These are phyloP conservation scores for Pythium sukuiense DNA, from an alignment of 352 stramenopile species.

Conservation along the genomic window DNA sequence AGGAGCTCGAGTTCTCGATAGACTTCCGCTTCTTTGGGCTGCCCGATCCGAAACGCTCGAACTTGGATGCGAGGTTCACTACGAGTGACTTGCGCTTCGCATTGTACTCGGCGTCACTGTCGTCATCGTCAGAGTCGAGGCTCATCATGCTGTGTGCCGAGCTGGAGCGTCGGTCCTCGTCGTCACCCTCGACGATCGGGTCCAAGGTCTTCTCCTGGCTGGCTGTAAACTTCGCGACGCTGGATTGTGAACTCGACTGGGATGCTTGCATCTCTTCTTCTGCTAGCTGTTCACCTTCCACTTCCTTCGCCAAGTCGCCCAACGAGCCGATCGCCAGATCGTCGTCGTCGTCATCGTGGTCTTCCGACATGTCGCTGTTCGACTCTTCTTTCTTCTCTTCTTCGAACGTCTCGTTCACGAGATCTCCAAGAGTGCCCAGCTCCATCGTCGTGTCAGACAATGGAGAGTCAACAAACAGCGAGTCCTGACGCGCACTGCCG, in stretches of 20 bases:
- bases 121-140: slow-evolving; percentile 49
- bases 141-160: slow-evolving; percentile 78
- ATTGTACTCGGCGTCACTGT: slow-evolving; percentile 60
- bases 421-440: slow-evolving; percentile 54
- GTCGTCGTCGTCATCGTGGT: slow-evolving; percentile 7
- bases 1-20: background rate
- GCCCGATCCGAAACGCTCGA: slow-evolving; percentile 57
- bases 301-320: slow-evolving; percentile 28
- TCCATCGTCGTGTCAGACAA: slow-evolving; percentile 56
- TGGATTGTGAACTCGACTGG: background rate
- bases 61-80: slow-evolving; percentile 73
- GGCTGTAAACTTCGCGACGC: background rate
- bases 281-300: slow-evolving; percentile 21
- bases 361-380: slow-evolving; percentile 6
- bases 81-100: slow-evolving; percentile 53
- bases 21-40: slow-evolving; percentile 19
- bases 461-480: slow-evolving; percentile 30
- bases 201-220: slow-evolving; percentile 41
- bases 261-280: slow-evolving; percentile 2
- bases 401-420: slow-evolving; percentile 48
- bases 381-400: slow-evolving; percentile 13
- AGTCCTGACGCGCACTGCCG: slow-evolving; percentile 22
- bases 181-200: slow-evolving; percentile 64
- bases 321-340: slow-evolving; percentile 19
- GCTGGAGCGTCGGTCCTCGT: slow-evolving; percentile 38